Base-by-base conservation (phyloP, 2,329 filamentous ascomycete genomes). In the Trichoderma lentiforme region DNA sequence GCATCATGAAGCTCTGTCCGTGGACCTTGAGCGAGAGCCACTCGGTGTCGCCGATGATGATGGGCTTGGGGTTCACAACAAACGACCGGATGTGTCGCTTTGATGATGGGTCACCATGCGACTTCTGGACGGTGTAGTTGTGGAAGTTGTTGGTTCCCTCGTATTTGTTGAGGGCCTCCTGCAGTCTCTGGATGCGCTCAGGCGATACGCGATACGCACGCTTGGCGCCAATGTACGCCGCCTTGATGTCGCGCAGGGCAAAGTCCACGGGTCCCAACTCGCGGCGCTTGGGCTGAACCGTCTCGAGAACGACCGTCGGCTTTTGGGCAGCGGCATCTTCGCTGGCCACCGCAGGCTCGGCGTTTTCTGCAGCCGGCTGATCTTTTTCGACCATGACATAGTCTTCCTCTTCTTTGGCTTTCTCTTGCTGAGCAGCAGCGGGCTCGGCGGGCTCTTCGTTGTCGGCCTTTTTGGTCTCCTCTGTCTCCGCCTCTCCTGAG, bases 1-100 rank as follows among this genome's bases (percentile, higher is more conserved):
- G 96, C 96, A 99, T 99, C 96, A 99, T 99, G 87, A 99, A 99
- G 79, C 92, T 95, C 82, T 99, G 96, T 0, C 96, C 96, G 82
- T 99, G 96, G 28, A 99, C 95, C 80, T 97, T 97, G 75, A 98
- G 86, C 57, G 92, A 96, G 5, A 99, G 86, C 96, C 96, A 99
- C 84, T 99, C 93, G 2, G 94, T 98, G 79, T 95, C 91, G 80
- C 93, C 90, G 81, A 97, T 97, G 78, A 94, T 89, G 78, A 97
- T 91, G 1, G 94, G 94, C 66, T 88, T 85, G 3, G 85, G 84
- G 80, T 94, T 92, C 72, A 94, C 91, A 47, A 91, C 86, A 84
- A 99, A 99, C 3, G 93, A 96, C 80, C 95, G 96, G 85, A 99
- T 99, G 79, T 93, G 90, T 6, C 96, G 90, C 82, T 95, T 96